A percentile compares a stretch with the other conserved stretches of the same genome.
Conservation (phyloP, 768 basidiomycete species). For the Lentinus tigrinus region DNA sequence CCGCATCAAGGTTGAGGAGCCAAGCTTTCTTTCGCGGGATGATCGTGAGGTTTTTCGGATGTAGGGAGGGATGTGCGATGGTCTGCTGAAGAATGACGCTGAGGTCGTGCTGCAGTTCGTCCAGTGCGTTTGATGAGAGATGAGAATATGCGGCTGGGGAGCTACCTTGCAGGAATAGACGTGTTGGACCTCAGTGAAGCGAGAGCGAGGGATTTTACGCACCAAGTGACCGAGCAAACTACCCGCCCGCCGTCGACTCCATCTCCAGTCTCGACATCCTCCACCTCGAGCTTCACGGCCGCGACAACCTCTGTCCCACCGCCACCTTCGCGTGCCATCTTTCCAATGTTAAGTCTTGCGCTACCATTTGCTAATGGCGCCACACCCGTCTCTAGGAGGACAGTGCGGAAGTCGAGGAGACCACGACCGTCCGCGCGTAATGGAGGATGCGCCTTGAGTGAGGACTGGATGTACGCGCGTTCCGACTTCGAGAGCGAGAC, state of each 20-base stretch:
- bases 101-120: slow-evolving; percentile 77
- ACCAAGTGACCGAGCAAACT: slow-evolving; percentile 76
- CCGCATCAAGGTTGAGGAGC: slow-evolving; percentile 73
- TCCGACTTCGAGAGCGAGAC: slow-evolving; percentile 69
- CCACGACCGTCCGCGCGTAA: slow-evolving; percentile 77
- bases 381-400: slow-evolving; percentile 75
- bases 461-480: slow-evolving; percentile 69
- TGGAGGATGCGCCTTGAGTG: slow-evolving; percentile 56
- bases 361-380: slow-evolving; percentile 85
- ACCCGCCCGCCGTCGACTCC: slow-evolving; percentile 61
- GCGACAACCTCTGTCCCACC: slow-evolving; percentile 79
- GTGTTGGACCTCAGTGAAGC: not conserved
- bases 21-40: slow-evolving; percentile 60
- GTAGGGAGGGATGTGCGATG: slow-evolving; percentile 64
- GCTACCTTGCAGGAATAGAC: slow-evolving; percentile 46
- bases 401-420: slow-evolving; percentile 62
- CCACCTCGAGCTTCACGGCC: slow-evolving; percentile 79
- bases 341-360: slow-evolving; percentile 71
- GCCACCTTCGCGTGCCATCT: slow-evolving; percentile 48
- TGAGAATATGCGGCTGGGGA: slow-evolving; percentile 81
- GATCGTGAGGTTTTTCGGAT: slow-evolving; percentile 60
- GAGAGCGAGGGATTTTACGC: slow-evolving; percentile 30
- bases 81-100: slow-evolving; percentile 61
- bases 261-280: slow-evolving; percentile 45
- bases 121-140: slow-evolving; percentile 58